Percentiles rank a stretch among this genome's conserved stretches.
Evolutionary conservation across 306 rosid genomes (phyloP).

Genomic region (Vigna unguiculata): DNA sequence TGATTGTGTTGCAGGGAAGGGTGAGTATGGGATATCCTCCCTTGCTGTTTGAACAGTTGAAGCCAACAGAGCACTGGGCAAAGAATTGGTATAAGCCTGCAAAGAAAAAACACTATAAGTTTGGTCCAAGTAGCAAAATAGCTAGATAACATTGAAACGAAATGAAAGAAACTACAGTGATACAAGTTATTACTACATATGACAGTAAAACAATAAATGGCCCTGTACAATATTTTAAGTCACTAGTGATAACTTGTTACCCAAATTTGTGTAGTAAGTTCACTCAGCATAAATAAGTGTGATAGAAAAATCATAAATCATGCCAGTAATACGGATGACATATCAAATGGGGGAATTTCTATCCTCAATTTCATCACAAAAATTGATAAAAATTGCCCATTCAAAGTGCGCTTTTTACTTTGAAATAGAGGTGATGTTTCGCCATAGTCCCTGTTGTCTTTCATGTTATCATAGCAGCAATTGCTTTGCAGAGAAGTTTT

Average conservation of each 20-base stretch:
- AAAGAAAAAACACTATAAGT: constrained; percentile 39
- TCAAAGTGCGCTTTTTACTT: not conserved
- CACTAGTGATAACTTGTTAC: not conserved
- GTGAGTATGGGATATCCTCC: constrained; percentile 90
- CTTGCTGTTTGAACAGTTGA: constrained; percentile 79
- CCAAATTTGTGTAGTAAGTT: constrained; percentile 1
- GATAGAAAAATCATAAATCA: not conserved
- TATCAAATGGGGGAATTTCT: not conserved
- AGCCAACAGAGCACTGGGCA: constrained; percentile 85
- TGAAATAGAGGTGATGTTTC: no score
- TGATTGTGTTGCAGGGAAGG: constrained; percentile 84
- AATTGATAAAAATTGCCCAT: not conserved
- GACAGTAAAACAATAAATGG: not conserved
- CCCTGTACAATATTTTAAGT: constrained; percentile 1
- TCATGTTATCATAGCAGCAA: no score
- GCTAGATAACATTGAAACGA: not conserved
- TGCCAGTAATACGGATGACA: constrained; percentile 15
- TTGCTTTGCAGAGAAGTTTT: no score
- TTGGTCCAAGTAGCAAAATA: constrained; percentile 20
- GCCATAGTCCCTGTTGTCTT: no score
- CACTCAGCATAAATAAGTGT: not conserved
- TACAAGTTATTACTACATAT: not conserved
- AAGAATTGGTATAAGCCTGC: constrained; percentile 86
- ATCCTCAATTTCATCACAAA: constrained; percentile 11
- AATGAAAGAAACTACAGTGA: constrained; percentile 12